Base-by-base conservation (phyloP, 2,329 filamentous ascomycete genomes). In the Metarhizium anisopliae region DNA sequence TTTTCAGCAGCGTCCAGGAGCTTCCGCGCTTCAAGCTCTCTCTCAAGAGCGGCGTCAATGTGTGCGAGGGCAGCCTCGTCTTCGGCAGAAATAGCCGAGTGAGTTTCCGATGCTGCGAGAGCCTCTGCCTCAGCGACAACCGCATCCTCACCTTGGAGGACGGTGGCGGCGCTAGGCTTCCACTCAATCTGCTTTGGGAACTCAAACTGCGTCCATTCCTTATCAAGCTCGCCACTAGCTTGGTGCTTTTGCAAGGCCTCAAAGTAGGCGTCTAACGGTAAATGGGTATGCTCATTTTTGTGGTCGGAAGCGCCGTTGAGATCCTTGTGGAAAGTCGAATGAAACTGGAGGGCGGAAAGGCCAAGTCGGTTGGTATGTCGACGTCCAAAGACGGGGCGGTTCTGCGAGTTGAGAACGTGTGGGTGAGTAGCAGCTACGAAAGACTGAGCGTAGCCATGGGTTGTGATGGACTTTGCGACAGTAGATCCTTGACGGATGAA, bases 381-480 rank as follows among this genome's bases (percentile, higher is more conserved):
- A 64, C 81, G 79, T 59, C 77, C 79, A 67, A 84, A 86, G 66
- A 80, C 81, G 60, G 81, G 81, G 63, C 82, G 79, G 70, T 82
- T 84, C 71, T 84, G 90, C 70, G 77, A 85, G 80, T 85, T 90
- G 82, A 80, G 83, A 81, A 77, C 87, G 86, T 81, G 79, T 56
- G 82, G 82, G 61, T 96, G 91, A 61, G 90, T 90, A 67, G 91
- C 93, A 68, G 94, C 94, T 76, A 99, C 91, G 75, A 97, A 87
- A 61, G 92, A 96, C 73, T 97, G 93, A 66, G 92, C 92, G 82
- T 96, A 97, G 76, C 93, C 93, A 83, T 97, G 90, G 71, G 90
- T 92, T 72, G 90, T 93, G 73, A 97, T 88, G 68, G 92, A 91
- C 79, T 97, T 97, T 70, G 90, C 86, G 68, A 73, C 72, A 67